These are phyloP conservation scores for Solanum corneliomulleri DNA, from an alignment of 257 asterid species.

Conservation along the genomic window DNA sequence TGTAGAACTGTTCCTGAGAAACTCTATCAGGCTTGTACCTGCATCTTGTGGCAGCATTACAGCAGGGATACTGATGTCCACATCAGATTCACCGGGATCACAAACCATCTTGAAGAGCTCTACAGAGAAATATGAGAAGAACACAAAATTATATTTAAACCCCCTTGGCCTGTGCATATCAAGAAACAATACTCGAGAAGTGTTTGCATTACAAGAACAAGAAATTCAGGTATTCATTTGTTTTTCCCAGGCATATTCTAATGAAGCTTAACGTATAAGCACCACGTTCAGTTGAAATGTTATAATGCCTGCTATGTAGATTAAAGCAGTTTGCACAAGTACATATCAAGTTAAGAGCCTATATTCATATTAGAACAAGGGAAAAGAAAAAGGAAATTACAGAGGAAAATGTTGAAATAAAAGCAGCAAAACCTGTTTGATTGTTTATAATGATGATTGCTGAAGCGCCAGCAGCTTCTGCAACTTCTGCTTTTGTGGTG, in stretches of 20 bases:
- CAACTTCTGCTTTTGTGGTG: slow-evolving; percentile 72
- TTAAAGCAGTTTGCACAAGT: background rate
- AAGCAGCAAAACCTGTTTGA: slow-evolving; percentile 45
- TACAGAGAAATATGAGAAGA: slow-evolving; percentile 15
- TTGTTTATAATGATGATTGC: slow-evolving; percentile 74
- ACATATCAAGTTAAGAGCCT: background rate
- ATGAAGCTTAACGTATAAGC: background rate
- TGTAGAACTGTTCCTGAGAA: slow-evolving; percentile 34
- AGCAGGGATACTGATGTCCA: slow-evolving; percentile 59
- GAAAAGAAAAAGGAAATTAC: background rate
- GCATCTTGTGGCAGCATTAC: slow-evolving; percentile 97
- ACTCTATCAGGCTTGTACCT: slow-evolving; percentile 49
- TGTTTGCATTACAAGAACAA: background rate
- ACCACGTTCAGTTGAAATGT: background rate
- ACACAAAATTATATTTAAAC: background rate
- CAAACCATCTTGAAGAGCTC: slow-evolving; percentile 99
- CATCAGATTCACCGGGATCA: slow-evolving; percentile 59
- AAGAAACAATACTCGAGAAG: background rate
- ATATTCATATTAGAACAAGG: background rate
- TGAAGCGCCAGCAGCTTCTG: slow-evolving; percentile 87
- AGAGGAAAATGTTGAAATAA: background rate
- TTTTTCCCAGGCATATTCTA: background rate
- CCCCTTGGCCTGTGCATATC: background rate
- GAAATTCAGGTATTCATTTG: background rate
- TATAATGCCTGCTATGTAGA: background rate